Evolutionary conservation across 2,329 filamentous ascomycete genomes (phyloP).

Genomic region (Aspergillus chevalieri): DNA sequence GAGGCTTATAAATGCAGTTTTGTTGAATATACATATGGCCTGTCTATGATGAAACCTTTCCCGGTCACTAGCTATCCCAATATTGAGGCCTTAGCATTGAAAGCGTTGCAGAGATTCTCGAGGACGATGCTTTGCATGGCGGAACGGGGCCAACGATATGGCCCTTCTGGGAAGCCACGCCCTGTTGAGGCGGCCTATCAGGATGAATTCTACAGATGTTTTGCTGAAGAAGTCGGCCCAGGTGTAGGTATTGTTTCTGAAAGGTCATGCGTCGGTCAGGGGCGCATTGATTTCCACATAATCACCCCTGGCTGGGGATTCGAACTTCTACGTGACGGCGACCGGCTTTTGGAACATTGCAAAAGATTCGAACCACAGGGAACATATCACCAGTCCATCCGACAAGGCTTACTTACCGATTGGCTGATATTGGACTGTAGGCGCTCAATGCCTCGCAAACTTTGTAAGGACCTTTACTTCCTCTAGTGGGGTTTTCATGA

Average conservation of each 20-base stretch:
- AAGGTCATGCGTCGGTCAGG: conserved; percentile 7
- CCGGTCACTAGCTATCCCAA: not conserved
- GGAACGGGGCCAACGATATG: not conserved
- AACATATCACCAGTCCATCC: conserved; percentile 8
- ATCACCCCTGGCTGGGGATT: conserved; percentile 10
- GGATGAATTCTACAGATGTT: conserved; percentile 11
- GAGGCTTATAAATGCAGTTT: not conserved
- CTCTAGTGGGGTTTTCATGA: not conserved
- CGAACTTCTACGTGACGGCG: conserved; percentile 13
- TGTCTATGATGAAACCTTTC: not conserved
- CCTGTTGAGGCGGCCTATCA: conserved; percentile 9
- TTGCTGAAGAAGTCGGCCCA: conserved; percentile 1
- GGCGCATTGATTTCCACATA: conserved; percentile 12
- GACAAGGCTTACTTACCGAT: conserved; percentile 7
- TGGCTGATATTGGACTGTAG: conserved; percentile 15
- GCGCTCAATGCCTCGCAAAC: conserved; percentile 2
- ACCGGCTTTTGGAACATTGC: conserved; percentile 11
- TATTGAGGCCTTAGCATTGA: not conserved
- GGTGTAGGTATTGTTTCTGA: conserved; percentile 3
- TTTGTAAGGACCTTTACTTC: conserved; percentile 2
- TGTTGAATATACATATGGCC: not conserved
- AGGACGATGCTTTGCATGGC: conserved; percentile 3
- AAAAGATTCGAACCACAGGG: conserved; percentile 6
- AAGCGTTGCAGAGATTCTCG: not conserved
- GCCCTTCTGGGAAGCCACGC: not conserved